Evolutionary conservation across 805 yeast species (phyloP), one percentile per base, ranked within the genome.

Genomic region (Yamadazyma endophytica): DNA sequence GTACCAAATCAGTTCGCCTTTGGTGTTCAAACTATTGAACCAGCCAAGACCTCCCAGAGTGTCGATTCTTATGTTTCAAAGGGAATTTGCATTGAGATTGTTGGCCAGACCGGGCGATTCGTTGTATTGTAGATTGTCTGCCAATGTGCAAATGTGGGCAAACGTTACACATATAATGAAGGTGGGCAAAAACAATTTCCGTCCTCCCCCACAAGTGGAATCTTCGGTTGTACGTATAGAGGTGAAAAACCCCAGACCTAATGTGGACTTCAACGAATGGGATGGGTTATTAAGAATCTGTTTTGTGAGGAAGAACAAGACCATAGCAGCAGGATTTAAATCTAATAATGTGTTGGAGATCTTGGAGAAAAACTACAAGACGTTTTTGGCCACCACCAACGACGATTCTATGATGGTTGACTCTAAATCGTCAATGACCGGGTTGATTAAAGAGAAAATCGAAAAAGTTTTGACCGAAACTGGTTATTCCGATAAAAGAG

Each of bases 101-200:
- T 68, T 92, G 32, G 98, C 98, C 1, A 76, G 95, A 46, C 97
- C 98, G 0, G 98, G 98, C n/a, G 97, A 92, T 47, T 59, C 86
- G 1, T 67, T 92, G 23, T 92, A 90, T 64, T 88, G 96, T 59
- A 75, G 98, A 50, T 70, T 92, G 33, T 82, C 95, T 19, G 97
- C 96, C 18, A 92, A 92, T 52, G 97, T 92, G 1, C 98, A 92
- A 54, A 90, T 92, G 97, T 92, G 97, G 97, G 96, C 97, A n/a
- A 86, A 86, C 43, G 97, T 92, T 11, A 88, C 95, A 6, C 98
- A 92, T 56, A 85, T 92, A 32, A 92, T 92, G 98, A 92, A 92
- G 60, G 98, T 92, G 18, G 97, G 97, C 15, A 83, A 79, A 54
- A 92, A 92, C 54, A 92, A 92, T 53, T 92, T 92, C 68, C 73